Percentiles rank a stretch among this genome's conserved stretches.
phyloP scores from a whole-genome alignment of 1,284 basidiomycete species.

The Ceraceosorus guamensis region DNA sequence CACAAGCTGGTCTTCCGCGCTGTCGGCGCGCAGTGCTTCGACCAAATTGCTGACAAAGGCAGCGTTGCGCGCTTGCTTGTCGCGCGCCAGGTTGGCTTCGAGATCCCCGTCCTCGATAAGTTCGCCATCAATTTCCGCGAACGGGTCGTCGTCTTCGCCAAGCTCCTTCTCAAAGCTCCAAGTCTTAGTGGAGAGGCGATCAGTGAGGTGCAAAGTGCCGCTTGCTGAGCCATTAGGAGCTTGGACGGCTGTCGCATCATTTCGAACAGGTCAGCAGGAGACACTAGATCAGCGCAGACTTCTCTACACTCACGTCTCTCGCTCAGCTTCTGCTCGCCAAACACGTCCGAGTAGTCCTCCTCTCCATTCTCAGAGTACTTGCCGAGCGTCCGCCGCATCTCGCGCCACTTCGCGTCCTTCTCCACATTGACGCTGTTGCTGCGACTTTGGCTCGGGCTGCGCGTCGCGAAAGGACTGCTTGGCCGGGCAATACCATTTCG shows the following conservation, averaged over 20 bases:
- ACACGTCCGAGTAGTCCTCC: conserved; percentile 38
- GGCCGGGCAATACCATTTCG: conserved; percentile 14
- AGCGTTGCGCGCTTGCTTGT: conserved; percentile 63
- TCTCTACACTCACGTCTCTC: neutral
- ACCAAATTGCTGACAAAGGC: conserved; percentile 73
- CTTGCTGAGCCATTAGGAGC: neutral
- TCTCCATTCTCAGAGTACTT: conserved; percentile 28
- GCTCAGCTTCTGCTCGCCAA: conserved; percentile 13
- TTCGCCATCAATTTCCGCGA: conserved; percentile 33
- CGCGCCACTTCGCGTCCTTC: conserved; percentile 30
- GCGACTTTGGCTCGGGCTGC: conserved; percentile 13
- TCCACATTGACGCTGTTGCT: too few relatives aligned
- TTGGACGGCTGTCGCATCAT: neutral
- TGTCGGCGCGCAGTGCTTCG: conserved; percentile 68
- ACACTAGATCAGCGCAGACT: neutral
- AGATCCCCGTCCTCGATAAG: conserved; percentile 27
- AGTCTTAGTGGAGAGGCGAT: conserved; percentile 31
- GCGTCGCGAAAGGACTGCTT: conserved; percentile 13
- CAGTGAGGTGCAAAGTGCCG: conserved; percentile 23
- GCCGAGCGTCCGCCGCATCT: conserved; percentile 27
- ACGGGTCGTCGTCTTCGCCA: conserved; percentile 34
- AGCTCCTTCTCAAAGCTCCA: conserved; percentile 34
- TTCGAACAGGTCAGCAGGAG: neutral
- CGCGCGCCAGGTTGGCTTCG: conserved; percentile 39
- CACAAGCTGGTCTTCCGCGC: conserved; percentile 66